These are phyloP conservation scores for Stentor coeruleus DNA, from an alignment of 73 alveolate species.

Conservation along the genomic window DNA sequence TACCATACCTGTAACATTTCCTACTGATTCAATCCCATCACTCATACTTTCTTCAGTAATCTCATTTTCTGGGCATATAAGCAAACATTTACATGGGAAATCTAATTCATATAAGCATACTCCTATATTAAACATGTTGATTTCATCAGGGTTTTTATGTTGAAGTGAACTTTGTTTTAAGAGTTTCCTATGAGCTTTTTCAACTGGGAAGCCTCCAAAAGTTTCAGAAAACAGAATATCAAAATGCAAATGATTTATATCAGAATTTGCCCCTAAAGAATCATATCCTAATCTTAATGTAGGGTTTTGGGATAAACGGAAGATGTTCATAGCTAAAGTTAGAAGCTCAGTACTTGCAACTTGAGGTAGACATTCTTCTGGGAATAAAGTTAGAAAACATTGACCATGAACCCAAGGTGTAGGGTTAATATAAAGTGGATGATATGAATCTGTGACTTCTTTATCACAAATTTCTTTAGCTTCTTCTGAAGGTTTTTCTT, in stretches of 20 bases:
- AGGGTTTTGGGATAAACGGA: conserved; percentile 39
- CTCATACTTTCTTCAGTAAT: conserved; percentile 31
- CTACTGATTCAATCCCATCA: conserved; percentile 25
- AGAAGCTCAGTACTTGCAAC: conserved; percentile 54
- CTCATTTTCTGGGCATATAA: conserved; percentile 35
- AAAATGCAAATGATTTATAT: conserved; percentile 62
- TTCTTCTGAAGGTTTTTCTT: conserved; percentile 32
- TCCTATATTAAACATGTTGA: conserved; percentile 59
- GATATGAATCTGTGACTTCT: conserved; percentile 45
- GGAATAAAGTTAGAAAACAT: conserved; percentile 42
- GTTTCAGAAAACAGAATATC: conserved; percentile 45
- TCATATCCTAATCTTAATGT: conserved; percentile 56
- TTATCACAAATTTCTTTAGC: conserved; percentile 45
- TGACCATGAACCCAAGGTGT: conserved; percentile 51
- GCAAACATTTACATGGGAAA: conserved; percentile 51
- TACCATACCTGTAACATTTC: conserved; percentile 54
- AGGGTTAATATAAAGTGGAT: conserved; percentile 56
- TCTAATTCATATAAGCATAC: conserved; percentile 29
- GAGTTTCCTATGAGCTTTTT: conserved; percentile 26
- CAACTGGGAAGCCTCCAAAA: conserved; percentile 52
- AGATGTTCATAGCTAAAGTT: conserved; percentile 38
- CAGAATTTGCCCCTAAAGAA: conserved; percentile 68
- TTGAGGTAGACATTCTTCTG: conserved; percentile 64
- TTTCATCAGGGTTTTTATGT: conserved; percentile 52
- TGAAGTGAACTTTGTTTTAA: conserved; percentile 38